These are phyloP conservation scores for Cladosporium sp. DNA, from an alignment of 2,329 filamentous ascomycete species.

Conservation along the genomic window DNA sequence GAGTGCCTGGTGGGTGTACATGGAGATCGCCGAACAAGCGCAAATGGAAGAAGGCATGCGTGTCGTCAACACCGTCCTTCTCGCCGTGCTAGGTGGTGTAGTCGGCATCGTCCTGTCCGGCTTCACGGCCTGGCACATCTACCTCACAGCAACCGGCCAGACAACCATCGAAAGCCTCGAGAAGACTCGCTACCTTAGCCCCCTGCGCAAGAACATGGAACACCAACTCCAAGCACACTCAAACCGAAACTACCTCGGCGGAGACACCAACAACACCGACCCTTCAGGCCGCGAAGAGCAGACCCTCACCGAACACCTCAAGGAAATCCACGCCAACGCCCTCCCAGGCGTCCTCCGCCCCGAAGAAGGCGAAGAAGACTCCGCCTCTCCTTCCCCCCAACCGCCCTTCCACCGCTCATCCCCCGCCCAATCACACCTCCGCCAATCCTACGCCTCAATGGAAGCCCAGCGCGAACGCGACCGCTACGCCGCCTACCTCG, in stretches of 20 bases:
- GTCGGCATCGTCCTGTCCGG: slow-evolving; percentile 85
- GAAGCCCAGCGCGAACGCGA: slow-evolving; percentile 66
- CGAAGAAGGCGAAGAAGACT: slow-evolving; percentile 69
- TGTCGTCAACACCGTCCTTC: slow-evolving; percentile 86
- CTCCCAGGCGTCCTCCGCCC: slow-evolving; percentile 76
- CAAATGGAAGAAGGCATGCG: slow-evolving; percentile 68
- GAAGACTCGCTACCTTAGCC: slow-evolving; percentile 89
- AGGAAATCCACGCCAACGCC: slow-evolving; percentile 79
- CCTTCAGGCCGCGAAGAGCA: slow-evolving; percentile 22
- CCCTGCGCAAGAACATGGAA: slow-evolving; percentile 66
- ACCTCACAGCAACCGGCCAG: slow-evolving; percentile 73
- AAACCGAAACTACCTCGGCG: slow-evolving; percentile 46
- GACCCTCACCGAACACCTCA: slow-evolving; percentile 66
- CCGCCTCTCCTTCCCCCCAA: slow-evolving; percentile 29
- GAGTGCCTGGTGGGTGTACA: slow-evolving; percentile 79
- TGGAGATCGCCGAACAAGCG: slow-evolving; percentile 70
- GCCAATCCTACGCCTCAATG: slow-evolving; percentile 52
- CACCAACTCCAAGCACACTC: slow-evolving; percentile 21
- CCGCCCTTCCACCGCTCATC: slow-evolving; percentile 33
- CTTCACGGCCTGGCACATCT: slow-evolving; percentile 90
- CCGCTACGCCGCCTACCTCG: slow-evolving; percentile 77
- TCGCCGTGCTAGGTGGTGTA: slow-evolving; percentile 84
- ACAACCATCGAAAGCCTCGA: slow-evolving; percentile 97
- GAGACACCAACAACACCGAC: slow-evolving; percentile 1
- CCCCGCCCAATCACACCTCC: slow-evolving; percentile 47